phyloP scores from a whole-genome alignment of 1,139 yeast genomes.

The Martiniozyma asiatica region DNA sequence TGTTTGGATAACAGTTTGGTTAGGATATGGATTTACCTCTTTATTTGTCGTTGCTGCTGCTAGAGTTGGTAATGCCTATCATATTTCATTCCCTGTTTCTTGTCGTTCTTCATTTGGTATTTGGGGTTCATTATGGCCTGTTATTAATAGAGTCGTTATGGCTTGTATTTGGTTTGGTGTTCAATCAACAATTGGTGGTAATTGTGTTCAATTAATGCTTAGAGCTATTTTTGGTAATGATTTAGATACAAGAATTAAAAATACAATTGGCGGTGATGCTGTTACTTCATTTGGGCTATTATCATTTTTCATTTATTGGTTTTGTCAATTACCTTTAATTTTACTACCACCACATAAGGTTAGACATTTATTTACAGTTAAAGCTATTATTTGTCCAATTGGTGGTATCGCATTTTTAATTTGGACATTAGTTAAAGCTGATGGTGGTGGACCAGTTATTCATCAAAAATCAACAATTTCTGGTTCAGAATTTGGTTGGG shows the following conservation, averaged over 20 bases:
- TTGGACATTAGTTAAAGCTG: constrained; percentile 70
- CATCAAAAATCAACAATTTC: constrained; percentile 34
- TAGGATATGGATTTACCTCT: constrained; percentile 40
- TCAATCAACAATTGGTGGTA: constrained; percentile 73
- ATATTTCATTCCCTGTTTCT: constrained; percentile 68
- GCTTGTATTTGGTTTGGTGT: constrained; percentile 80
- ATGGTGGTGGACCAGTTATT: constrained; percentile 62
- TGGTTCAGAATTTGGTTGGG: constrained; percentile 70
- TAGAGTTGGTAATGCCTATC: constrained; percentile 62
- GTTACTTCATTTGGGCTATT: constrained; percentile 61
- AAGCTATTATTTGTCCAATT: constrained; percentile 63
- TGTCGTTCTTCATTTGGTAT: constrained; percentile 67
- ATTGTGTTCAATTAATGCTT: constrained; percentile 65
- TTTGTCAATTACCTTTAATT: constrained; percentile 62
- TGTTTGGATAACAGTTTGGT: constrained; percentile 76
- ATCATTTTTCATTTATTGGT: constrained; percentile 70
- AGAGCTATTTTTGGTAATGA: constrained; percentile 56
- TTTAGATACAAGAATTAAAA: constrained; percentile 36
- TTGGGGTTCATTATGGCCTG: constrained; percentile 72
- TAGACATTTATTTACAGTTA: constrained; percentile 70
- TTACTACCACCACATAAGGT: constrained; percentile 75
- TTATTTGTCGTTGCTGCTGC: constrained; percentile 52
- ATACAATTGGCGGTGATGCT: constrained; percentile 22
- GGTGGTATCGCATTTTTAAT: constrained; percentile 72
- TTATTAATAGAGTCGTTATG: constrained; percentile 70